These are phyloP conservation scores for Cytospora piceicola DNA, from an alignment of 2,329 filamentous ascomycete species.

Conservation along the genomic window DNA sequence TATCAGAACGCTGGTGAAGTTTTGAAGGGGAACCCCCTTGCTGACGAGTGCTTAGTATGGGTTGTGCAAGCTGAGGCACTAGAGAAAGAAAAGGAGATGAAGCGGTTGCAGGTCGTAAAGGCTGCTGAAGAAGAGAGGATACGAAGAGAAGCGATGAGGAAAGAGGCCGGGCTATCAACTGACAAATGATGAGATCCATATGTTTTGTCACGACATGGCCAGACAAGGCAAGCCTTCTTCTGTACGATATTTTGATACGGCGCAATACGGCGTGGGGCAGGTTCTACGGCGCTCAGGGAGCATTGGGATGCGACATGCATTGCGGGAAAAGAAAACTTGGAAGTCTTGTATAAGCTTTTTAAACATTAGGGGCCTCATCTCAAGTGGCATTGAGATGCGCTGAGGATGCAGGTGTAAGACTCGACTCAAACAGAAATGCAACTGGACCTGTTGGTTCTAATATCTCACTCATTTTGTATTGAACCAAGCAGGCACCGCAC, in stretches of 20 bases:
- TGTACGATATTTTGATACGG: constrained; percentile 15
- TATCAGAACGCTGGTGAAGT: neutral
- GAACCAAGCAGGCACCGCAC: neutral
- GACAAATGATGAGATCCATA: constrained; percentile 33
- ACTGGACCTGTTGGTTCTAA: neutral
- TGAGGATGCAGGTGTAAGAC: neutral
- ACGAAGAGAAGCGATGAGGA: constrained; percentile 54
- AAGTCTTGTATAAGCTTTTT: neutral
- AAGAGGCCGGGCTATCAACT: constrained; percentile 49
- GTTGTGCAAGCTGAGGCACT: constrained; percentile 55
- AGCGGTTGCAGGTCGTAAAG: constrained; percentile 42
- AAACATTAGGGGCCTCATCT: neutral
- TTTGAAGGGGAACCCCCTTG: neutral
- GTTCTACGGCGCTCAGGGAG: constrained; percentile 28
- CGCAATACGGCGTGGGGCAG: constrained; percentile 16
- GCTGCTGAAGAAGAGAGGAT: constrained; percentile 48
- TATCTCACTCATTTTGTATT: neutral
- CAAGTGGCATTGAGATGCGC: neutral
- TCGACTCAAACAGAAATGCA: neutral
- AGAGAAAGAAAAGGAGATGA: constrained; percentile 46
- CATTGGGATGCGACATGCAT: constrained; percentile 12
- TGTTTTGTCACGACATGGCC: neutral
- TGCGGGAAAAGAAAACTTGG: neutral
- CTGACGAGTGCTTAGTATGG: constrained; percentile 48
- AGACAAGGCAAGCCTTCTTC: neutral